A percentile compares a stretch with the other conserved stretches of the same genome.
phyloP scores from a whole-genome alignment of 2,329 filamentous ascomycete species.

The Colletotrichum cereale region DNA sequence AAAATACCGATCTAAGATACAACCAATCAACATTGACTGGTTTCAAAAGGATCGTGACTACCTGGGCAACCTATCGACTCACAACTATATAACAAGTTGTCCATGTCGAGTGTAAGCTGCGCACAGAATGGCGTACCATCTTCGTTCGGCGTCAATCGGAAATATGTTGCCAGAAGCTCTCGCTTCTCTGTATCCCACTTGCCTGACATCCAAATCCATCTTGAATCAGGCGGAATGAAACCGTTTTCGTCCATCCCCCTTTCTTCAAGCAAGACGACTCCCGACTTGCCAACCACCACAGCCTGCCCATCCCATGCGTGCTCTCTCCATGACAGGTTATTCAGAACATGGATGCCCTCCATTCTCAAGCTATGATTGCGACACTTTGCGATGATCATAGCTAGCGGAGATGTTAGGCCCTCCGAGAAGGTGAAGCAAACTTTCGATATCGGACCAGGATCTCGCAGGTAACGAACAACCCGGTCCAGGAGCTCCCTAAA shows the following conservation, averaged over 20 bases:
- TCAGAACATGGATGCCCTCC: slow-evolving; percentile 32
- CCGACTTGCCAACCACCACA: slow-evolving; percentile 36
- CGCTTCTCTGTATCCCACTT: slow-evolving; percentile 37
- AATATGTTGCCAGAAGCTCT: slow-evolving; percentile 32
- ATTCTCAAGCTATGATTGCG: slow-evolving; percentile 40
- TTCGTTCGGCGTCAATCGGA: slow-evolving; percentile 24
- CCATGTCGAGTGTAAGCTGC: slow-evolving; percentile 28
- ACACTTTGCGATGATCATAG: slow-evolving; percentile 39
- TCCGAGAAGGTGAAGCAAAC: slow-evolving; percentile 33
- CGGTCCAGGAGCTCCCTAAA: slow-evolving; percentile 35
- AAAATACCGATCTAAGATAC: neutral
- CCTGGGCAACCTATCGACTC: slow-evolving; percentile 12
- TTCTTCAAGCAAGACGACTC: slow-evolving; percentile 42
- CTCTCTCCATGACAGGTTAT: slow-evolving; percentile 39
- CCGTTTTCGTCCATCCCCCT: slow-evolving; percentile 35
- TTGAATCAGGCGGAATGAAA: slow-evolving; percentile 28
- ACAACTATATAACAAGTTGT: slow-evolving; percentile 20
- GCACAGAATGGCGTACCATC: slow-evolving; percentile 4
- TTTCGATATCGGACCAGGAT: slow-evolving; percentile 12
- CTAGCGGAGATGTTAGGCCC: slow-evolving; percentile 40
- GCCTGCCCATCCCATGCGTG: slow-evolving; percentile 38
- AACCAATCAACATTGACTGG: neutral
- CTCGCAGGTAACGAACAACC: slow-evolving; percentile 32
- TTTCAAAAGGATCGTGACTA: slow-evolving; percentile 9
- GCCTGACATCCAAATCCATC: slow-evolving; percentile 39